Percentiles rank a stretch among this genome's conserved stretches.
phyloP scores from a whole-genome alignment of 176 grass and related monocot species.

The Oropetium thomaeum region DNA sequence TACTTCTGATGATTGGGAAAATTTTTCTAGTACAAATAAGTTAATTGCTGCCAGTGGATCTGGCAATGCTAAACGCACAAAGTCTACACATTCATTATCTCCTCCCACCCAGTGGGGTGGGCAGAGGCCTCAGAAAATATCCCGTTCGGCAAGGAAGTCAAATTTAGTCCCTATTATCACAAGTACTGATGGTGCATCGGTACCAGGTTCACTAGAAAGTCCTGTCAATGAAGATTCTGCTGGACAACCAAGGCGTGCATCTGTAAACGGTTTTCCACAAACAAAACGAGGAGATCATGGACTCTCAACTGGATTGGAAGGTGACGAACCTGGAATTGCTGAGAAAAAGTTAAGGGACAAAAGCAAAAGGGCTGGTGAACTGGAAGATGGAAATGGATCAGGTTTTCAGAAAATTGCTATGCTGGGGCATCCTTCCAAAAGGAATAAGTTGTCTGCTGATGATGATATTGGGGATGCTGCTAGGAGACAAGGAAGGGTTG shows the following conservation, averaged over 20 bases:
- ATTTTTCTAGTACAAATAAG: constrained; percentile 65
- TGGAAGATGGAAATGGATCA: constrained; percentile 53
- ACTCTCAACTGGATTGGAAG: constrained; percentile 53
- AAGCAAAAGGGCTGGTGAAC: constrained; percentile 60
- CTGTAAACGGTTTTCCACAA: constrained; percentile 48
- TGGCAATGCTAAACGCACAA: constrained; percentile 61
- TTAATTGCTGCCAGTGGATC: constrained; percentile 56
- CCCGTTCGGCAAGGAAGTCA: constrained; percentile 80
- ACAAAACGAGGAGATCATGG: constrained; percentile 60
- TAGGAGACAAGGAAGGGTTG: constrained; percentile 62
- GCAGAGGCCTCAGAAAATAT: constrained; percentile 91
- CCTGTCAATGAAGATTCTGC: constrained; percentile 42
- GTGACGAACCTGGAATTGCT: constrained; percentile 62
- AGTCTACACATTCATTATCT: constrained; percentile 63
- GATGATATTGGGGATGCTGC: constrained; percentile 67
- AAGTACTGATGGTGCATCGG: constrained; percentile 43
- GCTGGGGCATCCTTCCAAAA: constrained; percentile 72
- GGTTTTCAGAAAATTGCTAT: constrained; percentile 69
- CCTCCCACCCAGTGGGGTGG: constrained; percentile 76
- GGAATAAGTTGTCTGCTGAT: constrained; percentile 65
- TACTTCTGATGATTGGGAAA: constrained; percentile 69
- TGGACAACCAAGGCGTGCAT: constrained; percentile 37
- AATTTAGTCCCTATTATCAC: constrained; percentile 61
- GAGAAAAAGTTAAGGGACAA: constrained; percentile 73
- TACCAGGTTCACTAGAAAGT: constrained; percentile 49